Evolutionary conservation across 2,329 filamentous ascomycete genomes (phyloP), one percentile per base, ranked within the genome.

Genomic region (Metarhizium rileyi): DNA sequence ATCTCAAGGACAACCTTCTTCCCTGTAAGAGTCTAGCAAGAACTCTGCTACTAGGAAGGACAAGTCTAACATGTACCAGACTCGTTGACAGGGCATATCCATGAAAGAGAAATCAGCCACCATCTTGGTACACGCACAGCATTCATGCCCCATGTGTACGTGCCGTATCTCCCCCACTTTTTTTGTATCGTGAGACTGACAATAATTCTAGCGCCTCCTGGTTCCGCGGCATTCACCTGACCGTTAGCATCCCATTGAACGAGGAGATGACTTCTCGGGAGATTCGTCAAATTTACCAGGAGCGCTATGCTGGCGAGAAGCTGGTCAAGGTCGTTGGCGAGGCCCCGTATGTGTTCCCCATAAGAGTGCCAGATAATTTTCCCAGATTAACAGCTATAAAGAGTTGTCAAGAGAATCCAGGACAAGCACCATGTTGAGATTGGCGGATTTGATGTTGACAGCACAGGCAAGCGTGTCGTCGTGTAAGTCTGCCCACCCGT

Each of bases 251-350:
- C 47, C 91, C 91, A 12, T 75, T 98, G 8, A 85, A 85, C 62
- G 78, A 91, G 68, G 78, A 81, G 53, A 94, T 97, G 87, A 87
- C 83, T 3, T 90, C 87, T 40, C 85, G 93, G 47, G 90, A 97
- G 64, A 89, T 98, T 58, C 83, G 93, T 54, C 88, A 95, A 63
- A 74, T 97, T 51, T 98, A 95, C 75, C 91, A 97, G 70, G 91
- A 97, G 61, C 81, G 91, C 23, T 98, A 95, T 63, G 91, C 91
- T 5, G 90, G 90, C 47, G 93, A 97, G 77, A 91, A 90, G 71
- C 82, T 98, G 16, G 84, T 98, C 64, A 95, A 94, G 77, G 81
- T 97, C 20, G 80, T 87, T 4, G 91, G 93, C 48, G 91, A 97
- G 67, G 79, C 87, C 0, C 93, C 91, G 3, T 20, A 20, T n/a